Base-by-base conservation (phyloP, 768 basidiomycete genomes). In the Mycena indigotica region DNA sequence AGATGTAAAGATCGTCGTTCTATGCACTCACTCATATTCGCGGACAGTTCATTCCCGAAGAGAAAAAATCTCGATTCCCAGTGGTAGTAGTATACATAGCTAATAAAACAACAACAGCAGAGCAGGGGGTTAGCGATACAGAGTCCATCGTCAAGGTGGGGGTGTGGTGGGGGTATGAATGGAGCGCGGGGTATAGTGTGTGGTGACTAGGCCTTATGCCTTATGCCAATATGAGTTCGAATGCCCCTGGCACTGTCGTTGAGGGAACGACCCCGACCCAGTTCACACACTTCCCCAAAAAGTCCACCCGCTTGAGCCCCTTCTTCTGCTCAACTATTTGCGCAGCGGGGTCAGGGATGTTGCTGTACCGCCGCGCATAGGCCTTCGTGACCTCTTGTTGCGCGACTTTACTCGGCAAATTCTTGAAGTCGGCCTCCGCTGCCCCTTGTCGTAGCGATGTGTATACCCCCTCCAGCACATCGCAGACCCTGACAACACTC, bases 301-400 rank as follows among this genome's bases (percentile, higher is more conserved):
- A 73, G 60, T 77, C 75, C 25, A 77, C 67, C 65, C 74, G 61
- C 67, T 75, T 77, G 25, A 77, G 57, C 6, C 75, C 75, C 65
- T 77, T 75, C 61, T 58, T 62, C 66, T 62, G 69, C 67, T 77
- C 74, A 5, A 53, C 5, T 5, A 17, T 30, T 52, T 52, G 5
- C 12, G n/a, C 49, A 28, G 21, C n/a, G 13, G 32, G 26, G 41
- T 21, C 26, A 10, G 50, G 50, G 30, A 61, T 64, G 21, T 44
- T 45, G 48, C 16, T 25, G 39, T 49, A 63, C 17, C 67, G 64
- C 5, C 30, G 29, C 25, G 52, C 28, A 41, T 62, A 68, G 32
- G 67, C 65, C 4, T 32, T 52, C 10, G 41, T 57, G 3, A 61
- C 58, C 50, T 44, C 41, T 5, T 12, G 17, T 58, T 61, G 52